These are phyloP conservation scores for Diplogelasinospora grovesii DNA, from an alignment of 495 filamentous ascomycete species.

Conservation along the genomic window DNA sequence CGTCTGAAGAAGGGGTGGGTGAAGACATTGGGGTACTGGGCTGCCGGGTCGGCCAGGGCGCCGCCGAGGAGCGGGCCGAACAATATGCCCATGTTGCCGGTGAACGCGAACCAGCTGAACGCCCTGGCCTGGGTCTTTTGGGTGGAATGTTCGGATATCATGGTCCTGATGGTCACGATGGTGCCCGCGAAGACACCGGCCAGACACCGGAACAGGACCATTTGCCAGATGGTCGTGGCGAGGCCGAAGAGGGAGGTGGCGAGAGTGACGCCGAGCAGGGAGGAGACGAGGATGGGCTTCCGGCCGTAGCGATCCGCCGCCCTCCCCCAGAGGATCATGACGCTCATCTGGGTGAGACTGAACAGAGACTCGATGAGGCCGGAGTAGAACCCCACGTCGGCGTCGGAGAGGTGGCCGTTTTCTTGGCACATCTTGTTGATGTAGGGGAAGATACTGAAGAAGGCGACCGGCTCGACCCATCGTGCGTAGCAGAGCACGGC, in stretches of 20 bases:
- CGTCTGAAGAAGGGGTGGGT: slow-evolving; percentile 48
- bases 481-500: slow-evolving; percentile 60
- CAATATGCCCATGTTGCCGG: slow-evolving; percentile 62
- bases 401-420: slow-evolving; percentile 47
- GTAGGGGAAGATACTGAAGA: slow-evolving; percentile 71
- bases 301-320: slow-evolving; percentile 60
- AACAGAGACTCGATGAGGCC: slow-evolving; percentile 69
- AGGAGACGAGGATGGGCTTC: slow-evolving; percentile 60
- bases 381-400: slow-evolving; percentile 64
- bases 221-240: slow-evolving; percentile 53
- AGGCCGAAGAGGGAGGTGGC: slow-evolving; percentile 56
- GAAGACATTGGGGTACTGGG: slow-evolving; percentile 51
- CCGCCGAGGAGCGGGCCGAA: slow-evolving; percentile 61
- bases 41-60: slow-evolving; percentile 52
- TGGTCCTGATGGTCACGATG: slow-evolving; percentile 61
- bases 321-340: slow-evolving; percentile 53
- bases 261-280: slow-evolving; percentile 51
- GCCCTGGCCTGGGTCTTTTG: slow-evolving; percentile 57
- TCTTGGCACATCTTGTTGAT: slow-evolving; percentile 63
- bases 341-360: slow-evolving; percentile 56
- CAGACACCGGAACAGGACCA: slow-evolving; percentile 58
- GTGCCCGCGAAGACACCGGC: slow-evolving; percentile 65
- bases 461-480: slow-evolving; percentile 65
- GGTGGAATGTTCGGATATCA: slow-evolving; percentile 65
- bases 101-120: slow-evolving; percentile 68